Evolutionary conservation across 208 protist genomes (phyloP), one percentile per base, ranked within the genome.

Genomic region (Leishmania guyanensis): DNA sequence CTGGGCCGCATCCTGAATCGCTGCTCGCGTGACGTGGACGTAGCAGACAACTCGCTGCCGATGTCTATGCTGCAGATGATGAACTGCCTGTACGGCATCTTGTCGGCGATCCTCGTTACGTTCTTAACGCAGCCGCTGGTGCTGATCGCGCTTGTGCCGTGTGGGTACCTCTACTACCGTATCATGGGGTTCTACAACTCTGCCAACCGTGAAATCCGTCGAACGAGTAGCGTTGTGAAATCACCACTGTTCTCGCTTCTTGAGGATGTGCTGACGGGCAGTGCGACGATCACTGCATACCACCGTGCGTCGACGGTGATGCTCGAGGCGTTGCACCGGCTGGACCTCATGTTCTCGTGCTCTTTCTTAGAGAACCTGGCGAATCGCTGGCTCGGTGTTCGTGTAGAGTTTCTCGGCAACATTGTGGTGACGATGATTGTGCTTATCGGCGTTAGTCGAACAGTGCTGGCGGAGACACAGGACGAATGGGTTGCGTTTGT

Each of bases 1-100:
- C 20, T 95, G 2, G 99, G 99, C 4, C 92, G 98, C 36, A 92
- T 99, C 36, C 58, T 99, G 14, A 99, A 99, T 78, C 91, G 99
- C 26, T 99, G 99, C 85, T 92, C 89, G 14, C 94, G 95, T 53
- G 98, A 99, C 75, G 90, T 98, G 17, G 83, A 86, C 66, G 86
- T 72, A 9, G 77, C 99, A 39, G 97, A 99, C 84, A 77, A 82
- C 46, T 78, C 73, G 54, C 83, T 98, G 48, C 82, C 54, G 36
- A 73, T 17, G 36, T n/a, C 12, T 4, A 26, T 17, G 5, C 20
- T 94, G 29, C 86, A 36, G n/a, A 36, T 96, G 60, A 66, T 77
- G 64, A 54, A 91, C 39, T 93, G 82, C 62, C 83, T 90, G 43
- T 81, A 94, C 50, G 81, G 85, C 0, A 80, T 94, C 33, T 62